Base-by-base conservation (phyloP, 1,284 basidiomycete species). In the Ustilago bromivora region DNA sequence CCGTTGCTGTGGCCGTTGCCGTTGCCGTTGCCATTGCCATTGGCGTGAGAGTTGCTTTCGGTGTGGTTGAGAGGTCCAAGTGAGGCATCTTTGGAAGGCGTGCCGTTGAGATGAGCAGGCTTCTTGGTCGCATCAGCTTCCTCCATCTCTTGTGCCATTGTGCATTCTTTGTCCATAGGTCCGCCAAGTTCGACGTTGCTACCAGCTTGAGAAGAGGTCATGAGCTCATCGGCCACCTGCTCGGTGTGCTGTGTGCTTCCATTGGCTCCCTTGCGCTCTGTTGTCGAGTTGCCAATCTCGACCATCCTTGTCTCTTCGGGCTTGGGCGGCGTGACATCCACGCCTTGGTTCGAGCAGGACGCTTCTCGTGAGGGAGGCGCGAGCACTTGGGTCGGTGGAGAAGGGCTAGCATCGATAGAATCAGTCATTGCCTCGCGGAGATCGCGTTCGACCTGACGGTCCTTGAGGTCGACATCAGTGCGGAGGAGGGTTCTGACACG, bases 121-220 rank as follows among this genome's bases (percentile, higher is more conserved):
- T 79, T 58, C 19, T 71, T 63, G 7, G 69, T 73, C 3, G 71
- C 46, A 32, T 63, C 66, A 4, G 64, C 61, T 8, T 59, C 12
- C 35, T 82, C 75, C 66, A 72, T 69, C 51, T 80, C 79, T 43
- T 79, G 74, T 1, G 66, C 71, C 67, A 80, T 72, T 46, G 69
- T 61, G 9, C 56, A 70, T 34, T 71, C 69, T 36, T 54, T 61
- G 43, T 73, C 62, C 66, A 82, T 71, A 2, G 78, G 78, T 47
- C 78, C 78, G 7, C 64, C 65, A 6, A 78, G 43, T 46, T 66
- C 71, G 46, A 78, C 66, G 40, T 34, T 71, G 67, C 71, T 74
- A 3, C 76, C 71, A 12, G 66, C 66, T 36, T 63, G 56, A 0
- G 67, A 67, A 38, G 40, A 57, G 17, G 73, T 71, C 64, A 70